Percentiles rank a stretch among this genome's conserved stretches.
Conservation (phyloP, 805 yeast species). For the Cyberlindnera euphorbiae region DNA sequence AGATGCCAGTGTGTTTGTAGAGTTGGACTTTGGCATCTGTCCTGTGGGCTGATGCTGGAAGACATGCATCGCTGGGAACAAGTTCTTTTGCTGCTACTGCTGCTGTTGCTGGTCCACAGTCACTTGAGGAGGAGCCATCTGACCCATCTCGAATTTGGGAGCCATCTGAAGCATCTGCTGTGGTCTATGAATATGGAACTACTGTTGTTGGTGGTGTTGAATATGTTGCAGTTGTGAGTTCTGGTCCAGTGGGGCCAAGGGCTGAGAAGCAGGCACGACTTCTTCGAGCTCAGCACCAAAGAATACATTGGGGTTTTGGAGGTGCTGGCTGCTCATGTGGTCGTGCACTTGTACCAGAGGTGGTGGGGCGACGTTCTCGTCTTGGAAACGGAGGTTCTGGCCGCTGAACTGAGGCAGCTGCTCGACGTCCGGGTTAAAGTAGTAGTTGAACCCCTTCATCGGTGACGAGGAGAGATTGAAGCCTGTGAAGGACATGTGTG, state of each 20-base stretch:
- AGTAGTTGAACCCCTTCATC: conserved; percentile 17
- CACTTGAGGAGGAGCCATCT: background rate
- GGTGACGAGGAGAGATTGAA: conserved; percentile 13
- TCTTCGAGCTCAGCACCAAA: conserved; percentile 7
- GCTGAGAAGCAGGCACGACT: conserved; percentile 8
- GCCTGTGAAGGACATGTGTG: background rate
- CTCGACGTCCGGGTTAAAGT: conserved; percentile 11
- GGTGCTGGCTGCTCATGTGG: no score
- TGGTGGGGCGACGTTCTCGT: conserved; percentile 9
- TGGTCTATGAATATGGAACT: no score
- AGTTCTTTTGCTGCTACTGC: conserved; percentile 10
- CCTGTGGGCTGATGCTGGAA: conserved; percentile 7
- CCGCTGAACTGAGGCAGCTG: no score
- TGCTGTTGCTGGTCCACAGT: conserved; percentile 1
- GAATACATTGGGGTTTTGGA: no score
- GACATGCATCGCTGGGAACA: conserved; percentile 17
- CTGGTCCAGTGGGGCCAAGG: conserved; percentile 5
- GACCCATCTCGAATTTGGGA: conserved; percentile 7
- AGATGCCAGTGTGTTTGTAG: conserved; percentile 27
- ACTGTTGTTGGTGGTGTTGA: background rate
- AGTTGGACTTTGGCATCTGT: conserved; percentile 26
- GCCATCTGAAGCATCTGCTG: conserved; percentile 11
- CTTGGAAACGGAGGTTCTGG: conserved; percentile 6
- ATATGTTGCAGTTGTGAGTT: conserved; percentile 1
- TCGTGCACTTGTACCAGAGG: background rate